phyloP scores from a whole-genome alignment of 768 basidiomycete species.

The Tubosaeta sp. region DNA sequence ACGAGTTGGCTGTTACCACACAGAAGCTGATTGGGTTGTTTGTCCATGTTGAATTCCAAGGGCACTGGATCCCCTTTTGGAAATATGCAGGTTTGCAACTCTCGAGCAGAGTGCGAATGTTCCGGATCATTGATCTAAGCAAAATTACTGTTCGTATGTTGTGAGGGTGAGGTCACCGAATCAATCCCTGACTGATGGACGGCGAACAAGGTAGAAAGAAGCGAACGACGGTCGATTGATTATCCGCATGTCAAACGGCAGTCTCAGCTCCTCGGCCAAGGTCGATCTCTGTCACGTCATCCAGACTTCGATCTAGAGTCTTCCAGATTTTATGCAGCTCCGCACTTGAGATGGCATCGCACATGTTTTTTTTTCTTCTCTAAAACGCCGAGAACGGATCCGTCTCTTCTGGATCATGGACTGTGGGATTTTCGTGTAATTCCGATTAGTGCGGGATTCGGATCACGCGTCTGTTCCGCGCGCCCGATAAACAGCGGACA shows the following conservation, averaged over 20 bases:
- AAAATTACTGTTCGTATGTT: too few species aligned
- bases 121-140: too few species aligned
- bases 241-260: slow-evolving; percentile 3
- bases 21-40: slow-evolving; percentile 21
- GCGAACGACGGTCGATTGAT: slow-evolving; percentile 18
- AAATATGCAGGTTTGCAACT: background rate
- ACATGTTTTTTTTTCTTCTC: slow-evolving; percentile 8
- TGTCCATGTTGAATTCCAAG: slow-evolving; percentile 27
- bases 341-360: slow-evolving; percentile 3
- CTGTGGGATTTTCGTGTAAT: slow-evolving; percentile 9
- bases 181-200: slow-evolving; percentile 56
- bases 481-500: slow-evolving; percentile 13
- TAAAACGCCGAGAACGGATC: slow-evolving; percentile 8
- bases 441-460: slow-evolving; percentile 26
- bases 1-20: slow-evolving; percentile 4
- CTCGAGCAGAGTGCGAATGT: too few species aligned
- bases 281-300: slow-evolving; percentile 7
- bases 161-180: slow-evolving; percentile 65
- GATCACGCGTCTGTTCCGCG: slow-evolving; percentile 22
- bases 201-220: slow-evolving; percentile 14
- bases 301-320: background rate
- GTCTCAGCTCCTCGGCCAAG: slow-evolving; percentile 13
- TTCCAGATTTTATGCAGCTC: background rate
- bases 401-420: background rate
- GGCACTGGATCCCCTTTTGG: slow-evolving; percentile 10